Evolutionary conservation across 2,329 filamentous ascomycete genomes (phyloP).

Genomic region (Curvularia sp.): DNA sequence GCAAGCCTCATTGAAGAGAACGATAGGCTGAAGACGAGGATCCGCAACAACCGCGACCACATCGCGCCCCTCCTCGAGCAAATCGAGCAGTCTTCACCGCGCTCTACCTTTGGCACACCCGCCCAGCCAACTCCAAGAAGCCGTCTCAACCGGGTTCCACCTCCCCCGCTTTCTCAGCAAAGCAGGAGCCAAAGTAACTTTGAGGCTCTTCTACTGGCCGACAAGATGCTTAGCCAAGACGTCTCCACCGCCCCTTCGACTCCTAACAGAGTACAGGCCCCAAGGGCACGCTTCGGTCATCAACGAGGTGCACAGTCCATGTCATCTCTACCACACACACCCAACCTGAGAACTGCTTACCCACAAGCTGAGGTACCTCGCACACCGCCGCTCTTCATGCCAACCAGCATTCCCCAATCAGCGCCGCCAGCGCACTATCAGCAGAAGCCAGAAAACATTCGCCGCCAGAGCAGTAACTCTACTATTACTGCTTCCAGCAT

Average conservation of each 20-base stretch:
- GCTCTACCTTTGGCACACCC: slow-evolving; percentile 61
- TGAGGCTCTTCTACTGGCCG: slow-evolving; percentile 75
- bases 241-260: slow-evolving; percentile 77
- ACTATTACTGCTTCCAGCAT: slow-evolving; percentile 53
- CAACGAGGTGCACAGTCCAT: slow-evolving; percentile 80
- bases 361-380: slow-evolving; percentile 65
- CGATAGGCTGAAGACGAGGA: slow-evolving; percentile 77
- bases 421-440: slow-evolving; percentile 52
- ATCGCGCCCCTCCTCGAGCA: slow-evolving; percentile 64
- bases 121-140: slow-evolving; percentile 57
- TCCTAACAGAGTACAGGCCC: slow-evolving; percentile 59
- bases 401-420: slow-evolving; percentile 46
- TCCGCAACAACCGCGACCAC: slow-evolving; percentile 88
- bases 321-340: slow-evolving; percentile 83
- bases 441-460: slow-evolving; percentile 41
- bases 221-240: slow-evolving; percentile 79
- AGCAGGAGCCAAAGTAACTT: slow-evolving; percentile 68
- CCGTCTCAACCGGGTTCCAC: slow-evolving; percentile 37
- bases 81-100: slow-evolving; percentile 71
- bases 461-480: slow-evolving; percentile 74
- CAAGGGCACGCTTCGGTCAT: slow-evolving; percentile 66
- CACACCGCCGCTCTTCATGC: slow-evolving; percentile 46
- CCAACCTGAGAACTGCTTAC: slow-evolving; percentile 64
- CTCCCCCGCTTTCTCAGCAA: slow-evolving; percentile 59
- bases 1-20: slow-evolving; percentile 76